phyloP scores from a whole-genome alignment of 1,284 basidiomycete genomes.

The Moesziomyces antarcticus region DNA sequence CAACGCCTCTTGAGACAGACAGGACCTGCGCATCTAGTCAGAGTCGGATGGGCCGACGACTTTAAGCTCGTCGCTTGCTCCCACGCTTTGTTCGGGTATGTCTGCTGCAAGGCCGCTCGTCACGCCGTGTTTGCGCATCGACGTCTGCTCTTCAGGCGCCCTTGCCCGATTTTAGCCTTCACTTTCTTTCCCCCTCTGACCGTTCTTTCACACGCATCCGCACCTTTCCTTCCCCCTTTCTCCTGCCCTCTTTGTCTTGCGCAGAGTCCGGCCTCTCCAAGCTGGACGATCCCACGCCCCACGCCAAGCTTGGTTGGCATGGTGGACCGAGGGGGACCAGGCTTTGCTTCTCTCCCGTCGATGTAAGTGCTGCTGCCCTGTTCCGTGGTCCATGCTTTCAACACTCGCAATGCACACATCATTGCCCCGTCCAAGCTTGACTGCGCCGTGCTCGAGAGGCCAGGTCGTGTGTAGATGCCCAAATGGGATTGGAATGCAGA shows the following conservation, averaged over 20 bases:
- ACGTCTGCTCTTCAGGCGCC: neutral
- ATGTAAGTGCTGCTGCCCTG: constrained; percentile 8
- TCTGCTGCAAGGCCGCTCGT: constrained; percentile 14
- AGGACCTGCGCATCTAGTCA: constrained; percentile 1
- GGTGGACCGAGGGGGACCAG: neutral
- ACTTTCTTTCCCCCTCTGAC: neutral
- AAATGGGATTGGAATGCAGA: neutral
- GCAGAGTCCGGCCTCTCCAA: neutral
- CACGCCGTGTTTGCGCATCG: neutral
- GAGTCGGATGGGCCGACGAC: constrained; percentile 1
- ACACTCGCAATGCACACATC: neutral
- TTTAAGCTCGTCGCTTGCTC: neutral
- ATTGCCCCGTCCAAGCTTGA: neutral
- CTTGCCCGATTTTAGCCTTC: neutral
- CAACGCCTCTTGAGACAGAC: constrained; percentile 33
- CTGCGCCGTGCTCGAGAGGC: no score
- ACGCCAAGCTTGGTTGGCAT: no score
- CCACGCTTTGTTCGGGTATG: constrained; percentile 28
- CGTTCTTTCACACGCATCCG: neutral
- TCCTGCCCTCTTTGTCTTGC: neutral
- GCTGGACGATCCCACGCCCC: neutral
- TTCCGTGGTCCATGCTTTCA: neutral
- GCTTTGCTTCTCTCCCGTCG: constrained; percentile 3
- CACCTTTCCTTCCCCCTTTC: neutral
- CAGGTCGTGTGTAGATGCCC: no score